phyloP scores from a whole-genome alignment of 78 protist species.

The Cavenderia fasciculata region DNA sequence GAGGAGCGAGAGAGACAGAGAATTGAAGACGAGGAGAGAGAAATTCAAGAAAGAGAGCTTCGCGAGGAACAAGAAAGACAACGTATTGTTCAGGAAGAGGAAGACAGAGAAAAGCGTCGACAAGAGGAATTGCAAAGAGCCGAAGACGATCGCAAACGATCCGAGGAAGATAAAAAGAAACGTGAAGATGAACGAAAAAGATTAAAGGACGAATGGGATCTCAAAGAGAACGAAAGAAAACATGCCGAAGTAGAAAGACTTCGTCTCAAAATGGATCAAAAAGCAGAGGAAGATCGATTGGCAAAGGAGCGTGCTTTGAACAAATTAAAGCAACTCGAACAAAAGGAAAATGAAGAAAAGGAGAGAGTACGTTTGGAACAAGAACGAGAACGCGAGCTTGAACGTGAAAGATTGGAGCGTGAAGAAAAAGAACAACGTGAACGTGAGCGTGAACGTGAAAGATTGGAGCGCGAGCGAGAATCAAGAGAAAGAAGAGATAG shows the following conservation, averaged over 20 bases:
- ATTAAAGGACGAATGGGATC: neutral
- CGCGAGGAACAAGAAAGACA: conserved; percentile 20
- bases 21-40: conserved; percentile 15
- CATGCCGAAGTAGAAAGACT: neutral
- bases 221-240: conserved; percentile 4
- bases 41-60: conserved; percentile 15
- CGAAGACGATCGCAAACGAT: no score
- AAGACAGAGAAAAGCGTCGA: conserved; percentile 3
- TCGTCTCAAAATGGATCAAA: neutral
- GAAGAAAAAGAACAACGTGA: neutral
- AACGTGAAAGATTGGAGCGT: conserved; percentile 2
- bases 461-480: neutral
- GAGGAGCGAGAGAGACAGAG: conserved; percentile 16
- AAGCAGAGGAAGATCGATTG: neutral
- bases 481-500: neutral
- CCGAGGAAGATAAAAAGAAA: neutral
- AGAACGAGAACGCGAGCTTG: neutral
- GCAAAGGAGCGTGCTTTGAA: conserved; percentile 19
- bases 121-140: neutral
- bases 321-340: conserved; percentile 15
- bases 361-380: no score
- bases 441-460: neutral
- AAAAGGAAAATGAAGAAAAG: neutral
- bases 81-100: neutral
- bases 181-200: neutral